phyloP scores from a whole-genome alignment of 2,329 filamentous ascomycete species.

The Calonectria pseudoturangicola region DNA sequence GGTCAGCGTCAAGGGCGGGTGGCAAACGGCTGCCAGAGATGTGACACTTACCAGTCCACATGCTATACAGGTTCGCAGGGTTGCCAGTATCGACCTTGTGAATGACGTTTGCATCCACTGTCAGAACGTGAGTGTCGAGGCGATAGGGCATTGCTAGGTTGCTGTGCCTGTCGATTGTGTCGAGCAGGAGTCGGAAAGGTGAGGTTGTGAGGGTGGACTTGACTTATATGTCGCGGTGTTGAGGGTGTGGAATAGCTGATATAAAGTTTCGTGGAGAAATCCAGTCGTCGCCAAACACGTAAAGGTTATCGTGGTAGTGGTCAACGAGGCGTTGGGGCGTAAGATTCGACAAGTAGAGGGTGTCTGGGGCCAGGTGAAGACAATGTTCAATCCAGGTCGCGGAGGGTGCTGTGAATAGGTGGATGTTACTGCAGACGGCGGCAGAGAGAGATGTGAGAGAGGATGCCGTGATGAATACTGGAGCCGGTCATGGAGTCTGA shows the following conservation, averaged over 20 bases:
- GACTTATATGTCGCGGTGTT: conserved; percentile 35
- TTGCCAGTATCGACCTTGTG: conserved; percentile 96
- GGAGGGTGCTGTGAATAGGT: conserved; percentile 24
- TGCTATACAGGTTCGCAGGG: conserved; percentile 93
- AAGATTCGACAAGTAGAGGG: conserved; percentile 25
- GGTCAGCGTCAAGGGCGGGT: conserved; percentile 57
- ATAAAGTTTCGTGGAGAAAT: conserved; percentile 41
- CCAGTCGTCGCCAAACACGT: conserved; percentile 44
- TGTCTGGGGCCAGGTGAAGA: conserved; percentile 11
- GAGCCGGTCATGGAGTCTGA: conserved; percentile 51
- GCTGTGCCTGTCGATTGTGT: conserved; percentile 59
- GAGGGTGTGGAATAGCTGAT: conserved; percentile 29
- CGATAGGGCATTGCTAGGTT: conserved; percentile 83
- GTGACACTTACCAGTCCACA: conserved; percentile 91
- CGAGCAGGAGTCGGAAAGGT: conserved; percentile 57
- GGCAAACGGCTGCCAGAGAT: conserved; percentile 25
- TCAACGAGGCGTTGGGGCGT: conserved; percentile 50
- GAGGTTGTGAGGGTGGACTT: conserved; percentile 40
- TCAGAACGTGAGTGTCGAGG: conserved; percentile 89
- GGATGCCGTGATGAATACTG: conserved; percentile 47
- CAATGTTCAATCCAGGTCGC: background rate
- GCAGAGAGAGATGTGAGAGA: conserved; percentile 41
- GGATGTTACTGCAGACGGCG: conserved; percentile 45
- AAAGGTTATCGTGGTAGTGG: conserved; percentile 44
- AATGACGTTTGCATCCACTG: conserved; percentile 92